Evolutionary conservation across 768 basidiomycete species (phyloP).

Genomic region (Asterophora parasitica): DNA sequence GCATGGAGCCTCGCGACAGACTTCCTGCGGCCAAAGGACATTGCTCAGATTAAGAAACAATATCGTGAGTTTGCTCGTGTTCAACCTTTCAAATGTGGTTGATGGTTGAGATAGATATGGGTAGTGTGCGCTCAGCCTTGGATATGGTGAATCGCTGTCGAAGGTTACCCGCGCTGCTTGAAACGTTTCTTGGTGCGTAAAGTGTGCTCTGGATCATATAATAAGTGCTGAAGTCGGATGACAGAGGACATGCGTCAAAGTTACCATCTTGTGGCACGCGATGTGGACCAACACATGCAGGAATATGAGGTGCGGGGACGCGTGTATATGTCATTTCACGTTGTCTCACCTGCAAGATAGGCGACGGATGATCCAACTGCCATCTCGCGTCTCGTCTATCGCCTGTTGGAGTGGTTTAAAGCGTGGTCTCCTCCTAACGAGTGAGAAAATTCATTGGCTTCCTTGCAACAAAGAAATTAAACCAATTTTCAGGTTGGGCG

Average conservation of each 20-base stretch:
- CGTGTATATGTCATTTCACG: neutral
- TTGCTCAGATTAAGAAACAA: constrained; percentile 29
- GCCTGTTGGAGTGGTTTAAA: constrained; percentile 67
- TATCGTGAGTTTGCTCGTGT: constrained; percentile 16
- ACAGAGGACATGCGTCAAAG: constrained; percentile 61
- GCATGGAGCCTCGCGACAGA: constrained; percentile 55
- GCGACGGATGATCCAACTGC: constrained; percentile 40
- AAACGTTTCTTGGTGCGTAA: constrained; percentile 64
- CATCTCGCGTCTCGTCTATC: constrained; percentile 50
- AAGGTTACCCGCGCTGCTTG: constrained; percentile 59
- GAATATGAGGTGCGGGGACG: constrained; percentile 51
- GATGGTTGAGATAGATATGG: constrained; percentile 33
- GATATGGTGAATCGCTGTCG: constrained; percentile 52
- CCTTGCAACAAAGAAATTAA: neutral
- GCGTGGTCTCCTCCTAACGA: constrained; percentile 69
- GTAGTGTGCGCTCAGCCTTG: constrained; percentile 50
- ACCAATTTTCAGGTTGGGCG: constrained; percentile 47
- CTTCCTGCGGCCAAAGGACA: constrained; percentile 52
- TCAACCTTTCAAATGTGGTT: neutral
- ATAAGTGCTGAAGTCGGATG: neutral
- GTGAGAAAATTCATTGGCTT: constrained; percentile 33
- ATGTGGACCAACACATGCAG: constrained; percentile 53
- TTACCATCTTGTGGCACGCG: constrained; percentile 54
- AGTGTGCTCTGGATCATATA: neutral
- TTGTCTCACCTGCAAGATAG: constrained; percentile 25